A percentile compares a stretch with the other conserved stretches of the same genome.
phyloP scores from a whole-genome alignment of 1,284 basidiomycete genomes.

The Pyrrhoderma noxium region DNA sequence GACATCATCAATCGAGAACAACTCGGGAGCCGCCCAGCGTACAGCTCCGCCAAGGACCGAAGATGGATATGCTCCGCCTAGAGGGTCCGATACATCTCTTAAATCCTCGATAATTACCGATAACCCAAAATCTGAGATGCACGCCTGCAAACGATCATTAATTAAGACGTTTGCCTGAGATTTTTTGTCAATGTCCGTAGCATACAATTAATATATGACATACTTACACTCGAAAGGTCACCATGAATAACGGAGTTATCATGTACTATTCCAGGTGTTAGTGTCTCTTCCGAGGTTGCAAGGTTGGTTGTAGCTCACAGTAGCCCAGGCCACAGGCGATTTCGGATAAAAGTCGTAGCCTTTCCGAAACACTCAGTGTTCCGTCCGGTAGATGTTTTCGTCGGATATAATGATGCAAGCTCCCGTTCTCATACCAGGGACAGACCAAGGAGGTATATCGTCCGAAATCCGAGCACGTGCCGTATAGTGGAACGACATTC shows the following conservation, averaged over 20 bases:
- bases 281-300: no score
- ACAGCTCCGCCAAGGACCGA: constrained; percentile 29
- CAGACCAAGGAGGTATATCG: constrained; percentile 14
- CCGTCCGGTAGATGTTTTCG: not conserved
- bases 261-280: constrained; percentile 8
- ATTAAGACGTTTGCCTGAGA: constrained; percentile 16
- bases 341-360: constrained; percentile 2
- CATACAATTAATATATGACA: not conserved
- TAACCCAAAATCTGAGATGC: constrained; percentile 16
- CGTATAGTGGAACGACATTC: constrained; percentile 14
- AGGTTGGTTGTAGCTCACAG: not conserved
- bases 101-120: constrained; percentile 14
- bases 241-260: constrained; percentile 13
- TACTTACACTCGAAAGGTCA: constrained; percentile 14
- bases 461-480: constrained; percentile 11
- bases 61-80: constrained; percentile 25
- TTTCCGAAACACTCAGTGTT: not conserved
- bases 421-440: constrained; percentile 15
- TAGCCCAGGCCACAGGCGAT: constrained; percentile 15
- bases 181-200: not conserved
- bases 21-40: constrained; percentile 28
- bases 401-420: constrained; percentile 6
- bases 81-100: constrained; percentile 22
- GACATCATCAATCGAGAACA: constrained; percentile 20
- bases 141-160: constrained; percentile 9